A percentile compares a stretch with the other conserved stretches of the same genome.
Conservation (phyloP, 768 basidiomycete genomes). For the Suillus bovinus region DNA sequence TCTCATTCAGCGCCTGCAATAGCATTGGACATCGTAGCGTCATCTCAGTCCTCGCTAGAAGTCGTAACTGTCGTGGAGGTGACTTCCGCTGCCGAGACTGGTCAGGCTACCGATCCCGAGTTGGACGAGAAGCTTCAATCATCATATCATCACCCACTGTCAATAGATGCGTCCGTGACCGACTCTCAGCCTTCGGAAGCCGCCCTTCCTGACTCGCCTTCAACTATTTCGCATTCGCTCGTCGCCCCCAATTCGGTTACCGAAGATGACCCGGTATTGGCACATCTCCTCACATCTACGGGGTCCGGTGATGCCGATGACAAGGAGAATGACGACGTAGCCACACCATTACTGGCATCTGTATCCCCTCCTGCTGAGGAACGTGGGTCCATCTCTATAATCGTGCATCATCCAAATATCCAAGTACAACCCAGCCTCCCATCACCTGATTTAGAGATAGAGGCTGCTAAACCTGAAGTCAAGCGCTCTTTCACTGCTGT, state of each 20-base stretch:
- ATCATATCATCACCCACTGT: background rate
- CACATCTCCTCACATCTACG: background rate
- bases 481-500: conserved; percentile 50
- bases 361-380: background rate
- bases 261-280: background rate
- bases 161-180: background rate
- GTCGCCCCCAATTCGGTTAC: background rate
- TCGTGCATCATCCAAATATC: conserved; percentile 9
- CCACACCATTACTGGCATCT: background rate
- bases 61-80: background rate
- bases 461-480: conserved; percentile 7
- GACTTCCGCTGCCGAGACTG: background rate
- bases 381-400: conserved; percentile 1
- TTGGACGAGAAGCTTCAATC: background rate
- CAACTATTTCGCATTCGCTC: background rate
- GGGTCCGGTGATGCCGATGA: background rate
- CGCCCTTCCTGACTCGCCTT: background rate
- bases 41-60: background rate
- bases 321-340: background rate
- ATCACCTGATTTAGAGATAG: conserved; percentile 12
- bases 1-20: background rate
- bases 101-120: too few relatives aligned
- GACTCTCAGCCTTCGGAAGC: background rate
- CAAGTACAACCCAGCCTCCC: conserved; percentile 10
- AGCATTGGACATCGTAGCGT: background rate